These are phyloP conservation scores for Grigorovia humatica DNA, from an alignment of 805 yeast genomes.

Conservation along the genomic window DNA sequence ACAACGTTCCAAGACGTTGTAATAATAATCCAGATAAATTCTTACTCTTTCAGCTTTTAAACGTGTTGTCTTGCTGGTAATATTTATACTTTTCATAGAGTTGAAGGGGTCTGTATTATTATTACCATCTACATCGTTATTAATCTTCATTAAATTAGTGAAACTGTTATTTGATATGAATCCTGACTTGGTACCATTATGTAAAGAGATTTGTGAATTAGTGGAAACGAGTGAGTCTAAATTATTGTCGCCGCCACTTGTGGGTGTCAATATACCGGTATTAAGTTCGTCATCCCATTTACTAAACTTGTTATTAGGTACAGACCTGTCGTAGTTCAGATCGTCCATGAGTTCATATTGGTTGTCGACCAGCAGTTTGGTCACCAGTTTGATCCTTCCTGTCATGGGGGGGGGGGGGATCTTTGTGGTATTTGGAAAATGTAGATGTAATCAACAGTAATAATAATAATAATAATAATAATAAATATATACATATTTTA, in stretches of 20 bases:
- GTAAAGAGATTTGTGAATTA: neutral
- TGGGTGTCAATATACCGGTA: no score
- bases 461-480: no score
- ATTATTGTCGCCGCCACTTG: neutral
- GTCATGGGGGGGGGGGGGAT: neutral
- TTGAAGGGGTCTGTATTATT: neutral
- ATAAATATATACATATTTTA: no score
- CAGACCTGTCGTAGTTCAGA: conserved; percentile 15
- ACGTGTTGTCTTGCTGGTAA: conserved; percentile 11
- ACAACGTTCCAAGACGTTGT: conserved; percentile 36
- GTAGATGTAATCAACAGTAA: neutral
- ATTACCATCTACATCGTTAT: neutral
- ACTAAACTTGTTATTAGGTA: neutral
- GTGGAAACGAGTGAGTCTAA: neutral
- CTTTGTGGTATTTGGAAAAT: neutral
- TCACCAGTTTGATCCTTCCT: conserved; percentile 13
- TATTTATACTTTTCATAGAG: neutral
- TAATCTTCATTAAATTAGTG: neutral
- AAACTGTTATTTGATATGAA: neutral
- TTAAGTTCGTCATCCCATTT: neutral
- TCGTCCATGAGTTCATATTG: conserved; percentile 26
- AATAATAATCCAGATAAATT: conserved; percentile 38
- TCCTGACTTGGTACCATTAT: neutral
- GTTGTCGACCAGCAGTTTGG: conserved; percentile 20
- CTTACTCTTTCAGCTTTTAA: conserved; percentile 25